Evolutionary conservation across 768 basidiomycete species (phyloP).

Genomic region (Daedalea quercina): DNA sequence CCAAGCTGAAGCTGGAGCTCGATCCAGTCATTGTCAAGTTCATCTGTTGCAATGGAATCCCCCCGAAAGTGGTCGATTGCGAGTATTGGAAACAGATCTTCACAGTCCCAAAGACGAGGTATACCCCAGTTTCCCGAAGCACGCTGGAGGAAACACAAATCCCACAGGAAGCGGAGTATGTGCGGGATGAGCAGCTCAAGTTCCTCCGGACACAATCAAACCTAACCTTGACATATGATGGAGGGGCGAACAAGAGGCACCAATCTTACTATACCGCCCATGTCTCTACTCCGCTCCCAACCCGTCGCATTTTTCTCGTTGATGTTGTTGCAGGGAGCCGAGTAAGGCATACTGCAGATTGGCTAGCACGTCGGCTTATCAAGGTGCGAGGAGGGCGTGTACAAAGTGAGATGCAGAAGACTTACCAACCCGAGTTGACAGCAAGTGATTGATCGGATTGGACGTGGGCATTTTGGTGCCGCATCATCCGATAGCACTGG

Average conservation of each 20-base stretch:
- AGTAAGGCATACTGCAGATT: not conserved
- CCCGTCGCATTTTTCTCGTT: not conserved
- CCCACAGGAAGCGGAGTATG: conserved; percentile 7
- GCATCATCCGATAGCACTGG: not conserved
- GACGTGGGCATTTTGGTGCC: not conserved
- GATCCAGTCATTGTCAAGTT: conserved; percentile 5
- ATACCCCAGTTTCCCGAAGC: conserved; percentile 2
- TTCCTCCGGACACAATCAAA: not conserved
- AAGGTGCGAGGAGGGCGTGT: not conserved
- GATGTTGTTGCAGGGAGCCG: not conserved
- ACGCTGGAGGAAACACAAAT: conserved; percentile 11
- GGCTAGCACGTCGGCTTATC: not conserved
- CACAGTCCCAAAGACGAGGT: conserved; percentile 1
- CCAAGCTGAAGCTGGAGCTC: not conserved
- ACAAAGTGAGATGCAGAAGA: not conserved
- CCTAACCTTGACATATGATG: not conserved
- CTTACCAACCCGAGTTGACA: not conserved
- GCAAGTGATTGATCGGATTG: not conserved
- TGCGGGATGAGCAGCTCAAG: not conserved
- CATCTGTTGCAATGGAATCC: conserved; percentile 1
- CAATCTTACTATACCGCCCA: not conserved
- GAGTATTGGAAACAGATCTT: conserved; percentile 5
- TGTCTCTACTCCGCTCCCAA: not conserved
- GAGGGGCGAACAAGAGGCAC: not conserved
- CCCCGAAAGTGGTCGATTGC: conserved; percentile 3